Conservation (phyloP, 2,329 filamentous ascomycete genomes). For the Hysterium pulicare region DNA sequence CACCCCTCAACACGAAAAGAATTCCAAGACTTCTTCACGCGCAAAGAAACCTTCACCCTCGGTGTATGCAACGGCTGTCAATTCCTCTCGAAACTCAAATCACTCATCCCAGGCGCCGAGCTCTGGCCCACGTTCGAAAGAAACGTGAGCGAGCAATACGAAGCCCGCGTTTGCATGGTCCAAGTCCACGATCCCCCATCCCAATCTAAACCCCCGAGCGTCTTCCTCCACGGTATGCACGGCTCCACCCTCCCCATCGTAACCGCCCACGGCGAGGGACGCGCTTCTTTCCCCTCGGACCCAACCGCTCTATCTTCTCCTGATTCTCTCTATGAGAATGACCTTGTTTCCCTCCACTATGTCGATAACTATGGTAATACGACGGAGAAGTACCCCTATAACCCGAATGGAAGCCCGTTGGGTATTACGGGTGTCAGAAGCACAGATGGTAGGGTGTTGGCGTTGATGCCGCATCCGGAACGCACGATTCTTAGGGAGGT, state of each 20-base stretch:
- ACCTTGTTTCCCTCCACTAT: constrained; percentile 75
- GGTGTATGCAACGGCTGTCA: constrained; percentile 98
- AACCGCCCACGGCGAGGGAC: constrained; percentile 87
- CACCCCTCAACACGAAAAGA: constrained; percentile 72
- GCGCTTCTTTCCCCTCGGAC: constrained; percentile 54
- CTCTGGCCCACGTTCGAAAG: constrained; percentile 84
- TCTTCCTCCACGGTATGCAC: constrained; percentile 88
- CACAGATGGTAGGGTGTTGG: constrained; percentile 74
- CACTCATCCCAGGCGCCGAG: constrained; percentile 77
- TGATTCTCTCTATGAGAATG: constrained; percentile 57
- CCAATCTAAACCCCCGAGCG: constrained; percentile 49
- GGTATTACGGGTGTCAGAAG: constrained; percentile 79
- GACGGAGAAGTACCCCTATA: constrained; percentile 82
- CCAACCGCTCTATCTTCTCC: constrained; percentile 41
- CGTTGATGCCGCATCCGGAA: constrained; percentile 93
- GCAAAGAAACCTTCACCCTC: constrained; percentile 84
- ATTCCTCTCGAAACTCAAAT: constrained; percentile 79
- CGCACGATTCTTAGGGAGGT: constrained; percentile 80
- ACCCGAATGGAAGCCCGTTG: constrained; percentile 79
- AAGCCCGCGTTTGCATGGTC: constrained; percentile 83
- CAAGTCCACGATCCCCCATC: constrained; percentile 62
- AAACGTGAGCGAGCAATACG: constrained; percentile 85
- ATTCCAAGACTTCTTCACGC: constrained; percentile 81
- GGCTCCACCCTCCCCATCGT: constrained; percentile 79
- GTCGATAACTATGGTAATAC: constrained; percentile 75